phyloP scores from a whole-genome alignment of 1,284 basidiomycete genomes.

The Acaromyces ingoldii region DNA sequence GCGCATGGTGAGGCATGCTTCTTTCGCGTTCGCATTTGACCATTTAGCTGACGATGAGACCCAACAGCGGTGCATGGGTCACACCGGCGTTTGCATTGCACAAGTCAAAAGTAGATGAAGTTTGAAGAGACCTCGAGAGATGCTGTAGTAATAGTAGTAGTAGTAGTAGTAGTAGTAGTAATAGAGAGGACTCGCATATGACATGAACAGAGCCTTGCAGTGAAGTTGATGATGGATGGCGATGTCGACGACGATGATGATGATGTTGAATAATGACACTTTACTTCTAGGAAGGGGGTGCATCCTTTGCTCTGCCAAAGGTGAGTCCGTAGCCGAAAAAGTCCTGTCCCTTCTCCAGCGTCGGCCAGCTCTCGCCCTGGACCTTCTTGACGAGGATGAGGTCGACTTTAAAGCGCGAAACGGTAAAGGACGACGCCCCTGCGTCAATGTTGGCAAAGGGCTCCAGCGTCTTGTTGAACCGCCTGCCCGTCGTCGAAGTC shows the following conservation, averaged over 20 bases:
- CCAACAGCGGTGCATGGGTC: constrained; percentile 40
- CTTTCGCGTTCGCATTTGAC: neutral
- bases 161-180: neutral
- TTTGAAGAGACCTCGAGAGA: constrained; percentile 47
- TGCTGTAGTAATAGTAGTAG: neutral
- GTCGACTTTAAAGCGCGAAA: constrained; percentile 48
- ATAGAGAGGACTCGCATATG: neutral
- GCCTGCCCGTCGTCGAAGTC: constrained; percentile 18
- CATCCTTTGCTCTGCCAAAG: constrained; percentile 39
- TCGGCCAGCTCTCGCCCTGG: constrained; percentile 44
- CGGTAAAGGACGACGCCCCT: constrained; percentile 28
- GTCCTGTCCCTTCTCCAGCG: constrained; percentile 36
- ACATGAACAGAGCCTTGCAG: too few relatives aligned
- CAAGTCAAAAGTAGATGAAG: constrained; percentile 82
- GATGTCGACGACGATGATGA: too few relatives aligned
- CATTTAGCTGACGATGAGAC: too few relatives aligned
- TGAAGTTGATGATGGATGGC: too few relatives aligned
- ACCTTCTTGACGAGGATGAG: constrained; percentile 39
- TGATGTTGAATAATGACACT: too few relatives aligned
- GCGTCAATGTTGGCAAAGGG: constrained; percentile 34
- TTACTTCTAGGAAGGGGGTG: too few relatives aligned
- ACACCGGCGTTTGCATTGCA: constrained; percentile 79
- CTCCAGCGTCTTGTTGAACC: constrained; percentile 28
- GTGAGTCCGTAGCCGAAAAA: constrained; percentile 45
- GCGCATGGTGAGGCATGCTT: constrained; percentile 69